Evolutionary conservation across 176 grass and related monocot genomes (phyloP), one percentile per base, ranked within the genome.

Genomic region (Eremochloa ophiuroides): DNA sequence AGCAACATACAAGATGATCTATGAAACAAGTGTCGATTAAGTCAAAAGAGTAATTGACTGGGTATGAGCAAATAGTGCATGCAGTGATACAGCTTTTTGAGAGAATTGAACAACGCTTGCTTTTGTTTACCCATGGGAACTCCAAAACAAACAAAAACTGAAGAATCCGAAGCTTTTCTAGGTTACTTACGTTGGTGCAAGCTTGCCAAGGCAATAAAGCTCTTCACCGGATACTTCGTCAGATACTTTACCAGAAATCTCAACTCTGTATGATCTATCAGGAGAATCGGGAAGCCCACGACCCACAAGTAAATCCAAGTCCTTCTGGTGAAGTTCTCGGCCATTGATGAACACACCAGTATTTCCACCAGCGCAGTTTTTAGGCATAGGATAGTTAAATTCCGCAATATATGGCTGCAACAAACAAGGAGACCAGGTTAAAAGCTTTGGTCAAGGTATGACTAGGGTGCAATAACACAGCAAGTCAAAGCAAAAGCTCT

Each of bases 151-250:
- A 65, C 53, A 58, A 38, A 18, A 56, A 71, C 15, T 20, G 7
- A 67, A 82, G 1, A 82, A 72, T 51, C 77, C 55, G 12, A 9
- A 44, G 20, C 8, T 48, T 10, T 3, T 42, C 13, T 58, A 75
- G 17, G 37, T n/a, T 83, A 87, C 96, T 95, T 86, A 99, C 96
- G 96, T 99, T 18, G 96, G 96, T 74, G 96, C 96, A 82, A 99
- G 93, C 71, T 93, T 99, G 35, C 96, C 96, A 69, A 99, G 96
- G 75, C 91, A 86, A 88, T 87, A 90, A 40, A 95, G 84, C 70
- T 95, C 93, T 85, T 99, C 89, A 37, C 96, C 93, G 34, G 93
- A 91, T 51, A 76, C 78, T 75, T 99, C 96, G 41, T 95, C 93
- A 8, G 83, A 99, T 11, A 93, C 93, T 83, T 90, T 99, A 18